Percentiles rank a stretch among this genome's conserved stretches.
phyloP scores from a whole-genome alignment of 208 protist genomes.

The Trypanosoma conorhini region DNA sequence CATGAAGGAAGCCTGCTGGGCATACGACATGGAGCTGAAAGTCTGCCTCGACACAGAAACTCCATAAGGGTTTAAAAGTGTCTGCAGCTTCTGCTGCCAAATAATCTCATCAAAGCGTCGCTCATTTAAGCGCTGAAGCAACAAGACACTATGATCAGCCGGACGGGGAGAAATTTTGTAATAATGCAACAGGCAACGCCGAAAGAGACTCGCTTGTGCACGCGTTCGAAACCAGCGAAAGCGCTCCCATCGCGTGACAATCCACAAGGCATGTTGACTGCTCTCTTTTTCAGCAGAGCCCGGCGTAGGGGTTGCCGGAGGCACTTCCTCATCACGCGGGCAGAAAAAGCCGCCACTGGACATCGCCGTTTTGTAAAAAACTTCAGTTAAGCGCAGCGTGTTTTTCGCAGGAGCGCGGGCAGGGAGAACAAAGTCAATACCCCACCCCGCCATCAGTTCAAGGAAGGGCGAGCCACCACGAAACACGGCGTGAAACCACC shows the following conservation, averaged over 20 bases:
- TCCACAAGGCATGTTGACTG: neutral
- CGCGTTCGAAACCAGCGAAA: conserved; percentile 36
- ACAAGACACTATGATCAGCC: neutral
- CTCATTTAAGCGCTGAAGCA: conserved; percentile 16
- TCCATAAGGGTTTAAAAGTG: conserved; percentile 6
- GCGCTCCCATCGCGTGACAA: conserved; percentile 18
- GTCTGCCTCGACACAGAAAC: conserved; percentile 11
- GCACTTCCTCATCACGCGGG: neutral
- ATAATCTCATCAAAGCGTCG: conserved; percentile 22
- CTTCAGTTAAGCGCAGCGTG: conserved; percentile 2
- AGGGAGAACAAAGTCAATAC: conserved; percentile 20
- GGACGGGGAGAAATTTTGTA: neutral
- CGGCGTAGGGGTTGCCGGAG: neutral
- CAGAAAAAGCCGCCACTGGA: neutral
- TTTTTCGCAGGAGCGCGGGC: neutral
- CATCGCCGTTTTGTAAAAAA: conserved; percentile 16
- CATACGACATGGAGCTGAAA: conserved; percentile 13
- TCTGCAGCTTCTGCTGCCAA: conserved; percentile 6
- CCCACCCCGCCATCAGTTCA: conserved; percentile 19
- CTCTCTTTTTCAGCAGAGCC: neutral
- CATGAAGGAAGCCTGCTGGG: conserved; percentile 17
- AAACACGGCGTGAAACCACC: conserved; percentile 28
- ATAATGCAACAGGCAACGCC: conserved; percentile 21
- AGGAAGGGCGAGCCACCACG: conserved; percentile 22
- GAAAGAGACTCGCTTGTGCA: conserved; percentile 25